Conservation (phyloP, 371 early-diverging fungal species). For the Mycotypha africana region DNA sequence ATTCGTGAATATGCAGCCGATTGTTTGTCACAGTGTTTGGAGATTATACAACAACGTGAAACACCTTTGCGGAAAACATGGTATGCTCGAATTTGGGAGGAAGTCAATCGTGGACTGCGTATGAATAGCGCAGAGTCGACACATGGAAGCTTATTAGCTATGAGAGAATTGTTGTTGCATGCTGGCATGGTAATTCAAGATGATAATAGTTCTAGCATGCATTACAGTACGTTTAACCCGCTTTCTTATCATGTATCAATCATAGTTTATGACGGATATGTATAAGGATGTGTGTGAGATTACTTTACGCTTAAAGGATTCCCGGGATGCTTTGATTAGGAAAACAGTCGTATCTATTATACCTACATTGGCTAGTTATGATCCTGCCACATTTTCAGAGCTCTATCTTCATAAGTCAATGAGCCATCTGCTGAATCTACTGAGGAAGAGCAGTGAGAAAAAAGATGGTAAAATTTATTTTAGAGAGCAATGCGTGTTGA, state of each 20-base stretch:
- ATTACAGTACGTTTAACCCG: background rate
- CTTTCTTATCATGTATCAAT: background rate
- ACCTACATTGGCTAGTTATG: constrained; percentile 80
- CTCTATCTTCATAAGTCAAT: constrained; percentile 71
- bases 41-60: constrained; percentile 81
- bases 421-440: constrained; percentile 68
- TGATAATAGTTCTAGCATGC: no score
- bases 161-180: constrained; percentile 75
- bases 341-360: constrained; percentile 81
- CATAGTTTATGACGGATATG: constrained; percentile 78
- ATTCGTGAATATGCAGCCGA: constrained; percentile 90
- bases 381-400: constrained; percentile 72
- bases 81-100: constrained; percentile 84
- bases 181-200: constrained; percentile 71
- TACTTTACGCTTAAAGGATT: constrained; percentile 75
- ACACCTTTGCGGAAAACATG: constrained; percentile 60
- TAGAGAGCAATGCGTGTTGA: no score
- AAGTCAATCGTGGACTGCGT: constrained; percentile 74
- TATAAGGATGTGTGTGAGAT: constrained; percentile 77
- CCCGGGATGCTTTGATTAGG: constrained; percentile 78
- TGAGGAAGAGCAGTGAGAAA: constrained; percentile 79
- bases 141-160: constrained; percentile 85
- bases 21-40: constrained; percentile 78
- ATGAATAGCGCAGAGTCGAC: constrained; percentile 72
- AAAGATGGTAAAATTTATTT: constrained; percentile 58